Base-by-base conservation (phyloP, 163 green algal genomes). In the Prototheca wickerhamii region DNA sequence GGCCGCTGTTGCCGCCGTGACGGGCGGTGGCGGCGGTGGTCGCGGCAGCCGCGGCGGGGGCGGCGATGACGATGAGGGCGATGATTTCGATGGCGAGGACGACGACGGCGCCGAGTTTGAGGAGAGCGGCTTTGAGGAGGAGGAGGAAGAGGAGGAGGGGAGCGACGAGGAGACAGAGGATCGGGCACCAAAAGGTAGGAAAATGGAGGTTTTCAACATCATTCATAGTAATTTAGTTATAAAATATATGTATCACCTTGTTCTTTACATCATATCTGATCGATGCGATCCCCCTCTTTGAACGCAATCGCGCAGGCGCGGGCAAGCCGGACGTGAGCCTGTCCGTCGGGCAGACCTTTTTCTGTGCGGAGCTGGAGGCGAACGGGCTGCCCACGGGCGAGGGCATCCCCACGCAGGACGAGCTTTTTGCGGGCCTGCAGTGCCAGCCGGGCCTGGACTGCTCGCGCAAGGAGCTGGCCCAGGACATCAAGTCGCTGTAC, bases 401-500 rank as follows among this genome's bases (percentile, higher is more conserved):
- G 58, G 67, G 67, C 33, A 71, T 79, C 49, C 75, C 71, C 33
- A 67, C 60, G 2, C 43, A 72, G 65, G 75, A 78, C 31, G 81
- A 87, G 43, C 69, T 87, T 21, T 82, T 87, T 75, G 77, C 76
- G 2, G 63, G 60, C 23, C 64, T 83, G 25, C 68, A 79, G 35
- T 86, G 79, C 63, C 71, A 83, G 65, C 67, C 64, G 15, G 68
- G 78, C 52, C 79, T 84, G 29, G 53, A 53, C n/a, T 83, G 67
- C 71, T 75, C 57, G 8, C 73, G 73, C 4, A 46, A 50, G 12
- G 76, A 85, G 42, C 58, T 88, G 29, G 61, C 59, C 2, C 53
- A 82, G 35, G 81, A 88, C 52, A 64, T 86, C 18, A 70, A 76
- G 37, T 28, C 63, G 8, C 68, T 88, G 2, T 66, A 81, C 37